These are phyloP conservation scores for Acanthamoeba royreba DNA, from an alignment of 208 protist genomes.

Conservation along the genomic window DNA sequence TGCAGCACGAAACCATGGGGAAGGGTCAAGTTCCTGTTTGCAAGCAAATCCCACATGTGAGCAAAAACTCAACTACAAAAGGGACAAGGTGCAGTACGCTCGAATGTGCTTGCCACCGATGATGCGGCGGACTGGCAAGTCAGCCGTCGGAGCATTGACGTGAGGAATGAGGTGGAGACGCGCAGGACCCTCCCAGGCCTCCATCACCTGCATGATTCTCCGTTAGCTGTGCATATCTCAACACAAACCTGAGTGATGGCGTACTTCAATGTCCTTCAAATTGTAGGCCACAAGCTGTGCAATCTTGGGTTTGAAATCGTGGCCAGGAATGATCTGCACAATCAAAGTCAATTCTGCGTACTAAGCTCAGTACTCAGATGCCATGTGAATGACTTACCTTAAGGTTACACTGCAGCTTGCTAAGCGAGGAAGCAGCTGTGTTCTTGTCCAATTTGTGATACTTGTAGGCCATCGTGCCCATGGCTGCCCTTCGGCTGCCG, in stretches of 20 bases:
- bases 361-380: too few relatives aligned
- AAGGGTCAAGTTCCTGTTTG: not conserved
- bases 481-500: not conserved
- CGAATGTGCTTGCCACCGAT: conserved; percentile 15
- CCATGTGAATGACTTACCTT: too few relatives aligned
- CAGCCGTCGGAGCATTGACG: not conserved
- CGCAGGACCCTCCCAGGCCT: not conserved
- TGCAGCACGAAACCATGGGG: not conserved
- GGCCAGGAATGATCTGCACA: not conserved
- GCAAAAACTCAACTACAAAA: too few relatives aligned
- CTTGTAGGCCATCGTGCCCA: conserved; percentile 46
- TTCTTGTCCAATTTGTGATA: not conserved
- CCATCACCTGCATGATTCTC: too few relatives aligned
- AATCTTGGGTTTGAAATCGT: not conserved
- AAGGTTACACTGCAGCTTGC: not conserved
- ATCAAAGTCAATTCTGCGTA: not conserved
- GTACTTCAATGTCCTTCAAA: not conserved
- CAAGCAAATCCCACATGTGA: too few relatives aligned
- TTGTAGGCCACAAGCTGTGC: conserved; percentile 8
- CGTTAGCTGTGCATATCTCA: too few relatives aligned
- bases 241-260: too few relatives aligned
- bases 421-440: not conserved
- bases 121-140: not conserved
- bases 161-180: conserved; percentile 1
- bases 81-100: not conserved